phyloP scores from a whole-genome alignment of 2,329 filamentous ascomycete species.

The Thelonectria rubi region DNA sequence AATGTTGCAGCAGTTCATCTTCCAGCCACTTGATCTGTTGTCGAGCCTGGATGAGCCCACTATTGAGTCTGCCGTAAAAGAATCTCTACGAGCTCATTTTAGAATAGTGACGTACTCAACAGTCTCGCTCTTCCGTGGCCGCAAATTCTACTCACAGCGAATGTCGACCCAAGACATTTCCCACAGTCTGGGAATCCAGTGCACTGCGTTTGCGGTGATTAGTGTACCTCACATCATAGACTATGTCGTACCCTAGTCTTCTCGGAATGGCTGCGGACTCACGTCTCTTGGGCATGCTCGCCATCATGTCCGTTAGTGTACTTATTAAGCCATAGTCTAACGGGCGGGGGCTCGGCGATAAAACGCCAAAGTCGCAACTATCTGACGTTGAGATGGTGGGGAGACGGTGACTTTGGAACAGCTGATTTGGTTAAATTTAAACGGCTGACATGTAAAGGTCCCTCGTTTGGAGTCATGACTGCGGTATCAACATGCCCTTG shows the following conservation, averaged over 20 bases:
- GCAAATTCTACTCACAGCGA: neutral
- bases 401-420: no score
- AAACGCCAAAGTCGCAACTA: no score
- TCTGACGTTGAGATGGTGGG: no score
- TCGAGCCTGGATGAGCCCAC: neutral
- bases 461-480: no score
- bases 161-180: neutral
- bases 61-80: neutral
- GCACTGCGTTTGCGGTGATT: neutral
- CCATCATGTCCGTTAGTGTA: neutral
- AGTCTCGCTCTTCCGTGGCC: neutral
- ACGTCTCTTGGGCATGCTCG: neutral
- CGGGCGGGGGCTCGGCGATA: no score
- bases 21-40: slow-evolving; percentile 6
- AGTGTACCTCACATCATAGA: neutral
- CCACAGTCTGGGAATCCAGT: slow-evolving; percentile 3
- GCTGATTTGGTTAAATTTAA: no score
- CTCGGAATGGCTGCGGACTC: slow-evolving; percentile 4
- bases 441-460: no score
- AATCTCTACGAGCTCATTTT: no score
- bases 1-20: neutral
- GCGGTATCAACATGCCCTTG: no score
- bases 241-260: slow-evolving; percentile 2
- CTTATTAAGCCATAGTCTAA: no score
- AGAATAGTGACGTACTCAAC: neutral